Evolutionary conservation across 2,329 filamentous ascomycete species (phyloP).

Genomic region (Drechslerella coelobrocha): DNA sequence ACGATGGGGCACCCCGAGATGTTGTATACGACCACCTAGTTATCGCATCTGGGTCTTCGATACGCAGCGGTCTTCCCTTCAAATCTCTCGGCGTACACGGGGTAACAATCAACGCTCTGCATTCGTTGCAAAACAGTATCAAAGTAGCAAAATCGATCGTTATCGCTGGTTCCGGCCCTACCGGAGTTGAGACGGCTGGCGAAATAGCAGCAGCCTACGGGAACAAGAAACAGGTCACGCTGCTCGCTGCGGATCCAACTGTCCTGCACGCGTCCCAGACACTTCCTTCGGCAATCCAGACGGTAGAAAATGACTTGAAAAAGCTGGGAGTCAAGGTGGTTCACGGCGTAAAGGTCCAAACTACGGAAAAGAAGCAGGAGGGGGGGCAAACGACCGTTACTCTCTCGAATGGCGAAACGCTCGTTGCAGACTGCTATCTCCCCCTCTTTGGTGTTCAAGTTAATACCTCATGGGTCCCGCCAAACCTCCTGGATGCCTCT

Average conservation of each 20-base stretch:
- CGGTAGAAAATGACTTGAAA: constrained; percentile 39
- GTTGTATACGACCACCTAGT: constrained; percentile 53
- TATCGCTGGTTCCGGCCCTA: constrained; percentile 57
- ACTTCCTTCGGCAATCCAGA: constrained; percentile 25
- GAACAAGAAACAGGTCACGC: constrained; percentile 41
- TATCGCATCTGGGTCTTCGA: constrained; percentile 52
- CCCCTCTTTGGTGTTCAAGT: constrained; percentile 46
- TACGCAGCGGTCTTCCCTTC: constrained; percentile 55
- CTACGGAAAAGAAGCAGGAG: constrained; percentile 6
- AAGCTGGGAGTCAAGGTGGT: constrained; percentile 49
- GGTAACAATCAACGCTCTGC: constrained; percentile 48
- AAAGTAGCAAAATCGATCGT: constrained; percentile 55
- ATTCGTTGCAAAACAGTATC: constrained; percentile 50
- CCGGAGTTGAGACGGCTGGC: constrained; percentile 57
- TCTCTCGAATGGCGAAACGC: constrained; percentile 32
- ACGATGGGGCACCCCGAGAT: constrained; percentile 21
- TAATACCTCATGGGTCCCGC: constrained; percentile 48
- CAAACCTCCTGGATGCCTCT: constrained; percentile 34
- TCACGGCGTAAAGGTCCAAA: constrained; percentile 34
- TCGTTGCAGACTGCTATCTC: constrained; percentile 48
- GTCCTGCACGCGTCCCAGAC: constrained; percentile 19
- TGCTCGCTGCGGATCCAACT: constrained; percentile 30
- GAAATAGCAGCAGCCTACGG: constrained; percentile 55
- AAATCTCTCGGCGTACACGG: constrained; percentile 51
- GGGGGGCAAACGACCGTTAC: constrained; percentile 28